Base-by-base conservation (phyloP, 352 stramenopile genomes). In the Phytophthora idaei region DNA sequence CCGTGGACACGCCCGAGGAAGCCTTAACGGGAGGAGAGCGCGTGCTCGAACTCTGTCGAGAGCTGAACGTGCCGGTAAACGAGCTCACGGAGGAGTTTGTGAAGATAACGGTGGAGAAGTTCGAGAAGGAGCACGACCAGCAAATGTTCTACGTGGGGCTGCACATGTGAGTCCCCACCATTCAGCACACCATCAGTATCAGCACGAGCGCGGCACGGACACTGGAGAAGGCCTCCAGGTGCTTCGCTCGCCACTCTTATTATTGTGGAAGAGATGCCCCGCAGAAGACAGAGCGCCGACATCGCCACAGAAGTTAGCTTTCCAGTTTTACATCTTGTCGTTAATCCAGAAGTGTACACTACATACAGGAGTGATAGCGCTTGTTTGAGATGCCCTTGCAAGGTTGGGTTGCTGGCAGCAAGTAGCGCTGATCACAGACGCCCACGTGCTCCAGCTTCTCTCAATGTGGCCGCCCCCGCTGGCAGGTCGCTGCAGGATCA, bases 1-100 rank as follows among this genome's bases (percentile, higher is more conserved):
- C 81, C 21, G 76, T 81, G 31, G 88, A 96, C 68, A 92, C 88
- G 0, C 78, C 87, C 2, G 71, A 90, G 32, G 75, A 91, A n/a
- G 88, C 88, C 2, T 27, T 67, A 11, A 75, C 41, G 2, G 87
- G 84, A 47, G 71, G 85, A 3, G 55, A 69, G 36, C 66, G 77
- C 29, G 87, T 88, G 15, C 71, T 91, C 2, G 57, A 77, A 37
- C 63, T 95, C 27, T 92, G 83, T 58, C 52, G 74, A 57, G 46
- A 81, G 48, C 67, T 89, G 12, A 72, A 87, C 31, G 57, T 75
- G 15, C 59, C 59, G 5, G 48, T 59, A 4, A 46, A 29, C 12
- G 63, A 80, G 29, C 70, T 88, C 4, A 80, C 77, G 5, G 80
- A 88, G 45, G 60, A 68, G 8, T 71, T 66, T 57, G 77, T 88